Evolutionary conservation across 352 stramenopile species (phyloP).

Genomic region (Peronospora farinosa): DNA sequence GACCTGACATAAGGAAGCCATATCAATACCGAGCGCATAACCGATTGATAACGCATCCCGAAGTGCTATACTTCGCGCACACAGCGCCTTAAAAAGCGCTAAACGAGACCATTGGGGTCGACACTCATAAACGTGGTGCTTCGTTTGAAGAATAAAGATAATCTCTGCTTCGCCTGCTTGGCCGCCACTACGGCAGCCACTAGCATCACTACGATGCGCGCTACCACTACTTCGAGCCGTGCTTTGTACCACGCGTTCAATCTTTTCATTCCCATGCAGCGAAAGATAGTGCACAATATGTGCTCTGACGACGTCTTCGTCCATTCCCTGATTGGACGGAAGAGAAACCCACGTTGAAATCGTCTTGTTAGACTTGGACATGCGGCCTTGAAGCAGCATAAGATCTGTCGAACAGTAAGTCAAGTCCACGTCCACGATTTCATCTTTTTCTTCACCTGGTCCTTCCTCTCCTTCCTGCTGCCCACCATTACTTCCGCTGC

Average conservation of each 20-base stretch:
- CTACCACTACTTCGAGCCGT: constrained; percentile 27
- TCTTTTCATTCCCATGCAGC: constrained; percentile 66
- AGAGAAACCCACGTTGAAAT: constrained; percentile 80
- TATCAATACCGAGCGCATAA: constrained; percentile 81
- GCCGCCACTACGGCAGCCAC: constrained; percentile 12
- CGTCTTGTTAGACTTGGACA: constrained; percentile 24
- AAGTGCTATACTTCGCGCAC: constrained; percentile 45
- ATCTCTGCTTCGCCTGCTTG: constrained; percentile 42
- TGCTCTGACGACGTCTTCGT: constrained; percentile 45
- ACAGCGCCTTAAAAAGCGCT: constrained; percentile 71
- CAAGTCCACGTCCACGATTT: constrained; percentile 50
- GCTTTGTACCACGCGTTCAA: constrained; percentile 65
- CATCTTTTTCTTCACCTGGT: constrained; percentile 16
- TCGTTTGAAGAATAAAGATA: constrained; percentile 79
- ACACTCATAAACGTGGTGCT: constrained; percentile 82
- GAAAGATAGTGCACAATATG: constrained; percentile 78
- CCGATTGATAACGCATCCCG: constrained; percentile 75
- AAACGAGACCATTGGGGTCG: constrained; percentile 78
- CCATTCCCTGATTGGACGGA: constrained; percentile 53
- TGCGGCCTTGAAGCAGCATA: constrained; percentile 68
- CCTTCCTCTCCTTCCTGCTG: constrained; percentile 6
- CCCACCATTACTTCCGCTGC: constrained; percentile 5
- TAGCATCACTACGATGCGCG: background rate
- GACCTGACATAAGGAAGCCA: constrained; percentile 81
- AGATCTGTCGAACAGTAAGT: constrained; percentile 78